Evolutionary conservation across 2,329 filamentous ascomycete genomes (phyloP), one percentile per base, ranked within the genome.

Genomic region (Endocalyx cinctus): DNA sequence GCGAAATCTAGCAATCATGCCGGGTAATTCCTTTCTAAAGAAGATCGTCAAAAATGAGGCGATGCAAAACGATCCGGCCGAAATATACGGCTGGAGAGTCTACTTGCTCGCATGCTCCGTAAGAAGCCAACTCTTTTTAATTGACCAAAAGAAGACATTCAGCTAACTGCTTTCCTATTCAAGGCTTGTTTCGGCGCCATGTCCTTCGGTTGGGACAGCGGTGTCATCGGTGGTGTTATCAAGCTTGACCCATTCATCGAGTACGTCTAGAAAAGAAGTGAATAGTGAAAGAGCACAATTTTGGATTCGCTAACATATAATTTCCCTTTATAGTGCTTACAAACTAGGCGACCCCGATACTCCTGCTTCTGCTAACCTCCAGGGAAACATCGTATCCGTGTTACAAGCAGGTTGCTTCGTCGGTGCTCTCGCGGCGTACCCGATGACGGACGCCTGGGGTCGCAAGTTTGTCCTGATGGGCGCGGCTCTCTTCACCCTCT

Each of bases 61-160:
- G 35, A 82, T 84, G 66, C 76, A 69, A 53, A 61, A 65, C 33
- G 81, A 85, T 51, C 81, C 81, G 11, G 67, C 70, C 12, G 75
- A 84, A 55, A 77, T 84, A 38, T 84, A 84, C 55, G 78, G 78
- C 48, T 84, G 80, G 79, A 71, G 79, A 33, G 77, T 82, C 5
- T 82, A 79, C 41, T 62, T 74, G 31, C 61, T 84, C 36, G 78
- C 80, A 15, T 76, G 70, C 41, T 81, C 78, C 28, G 66, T 68
- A 46, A 48, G 60, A 43, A 30, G n/a, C 37, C 13, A 14, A 2
- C 5, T 14, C 10, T 27, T 10, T n/a, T 27, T 7, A 15, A 14
- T 13, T 22, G n/a, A 25, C 15, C n/a, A n/a, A n/a, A n/a, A n/a
- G n/a, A n/a, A 8, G 7, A 13, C 19, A 17, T 20, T 6, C 6